phyloP scores from a whole-genome alignment of 352 stramenopile genomes.

The Globisporangium spinosum region DNA sequence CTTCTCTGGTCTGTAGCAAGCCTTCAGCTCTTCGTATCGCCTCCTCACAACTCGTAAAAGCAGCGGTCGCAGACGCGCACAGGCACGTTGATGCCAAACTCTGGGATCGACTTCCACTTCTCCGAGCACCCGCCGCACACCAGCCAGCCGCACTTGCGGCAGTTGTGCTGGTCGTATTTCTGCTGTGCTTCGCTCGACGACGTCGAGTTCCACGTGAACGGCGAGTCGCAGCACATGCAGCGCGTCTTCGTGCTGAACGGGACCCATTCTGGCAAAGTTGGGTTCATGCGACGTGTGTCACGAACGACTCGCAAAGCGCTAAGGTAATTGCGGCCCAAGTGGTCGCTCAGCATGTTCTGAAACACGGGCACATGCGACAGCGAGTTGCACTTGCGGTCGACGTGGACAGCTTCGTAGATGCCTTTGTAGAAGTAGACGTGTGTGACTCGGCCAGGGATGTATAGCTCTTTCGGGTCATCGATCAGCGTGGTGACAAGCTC shows the following conservation, averaged over 20 bases:
- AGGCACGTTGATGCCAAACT: slow-evolving; percentile 83
- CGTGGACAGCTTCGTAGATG: slow-evolving; percentile 78
- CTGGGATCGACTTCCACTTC: slow-evolving; percentile 80
- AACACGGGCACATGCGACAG: slow-evolving; percentile 77
- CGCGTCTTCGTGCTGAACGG: slow-evolving; percentile 79
- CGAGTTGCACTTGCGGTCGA: slow-evolving; percentile 68
- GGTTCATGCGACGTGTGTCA: slow-evolving; percentile 55
- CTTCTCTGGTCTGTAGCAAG: not conserved
- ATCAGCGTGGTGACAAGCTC: slow-evolving; percentile 50
- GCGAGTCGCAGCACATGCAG: slow-evolving; percentile 86
- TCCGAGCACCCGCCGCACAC: slow-evolving; percentile 85
- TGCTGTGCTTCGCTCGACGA: slow-evolving; percentile 87
- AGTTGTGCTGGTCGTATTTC: slow-evolving; percentile 90
- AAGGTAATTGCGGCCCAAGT: slow-evolving; percentile 79
- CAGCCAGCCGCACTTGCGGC: slow-evolving; percentile 71
- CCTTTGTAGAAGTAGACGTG: slow-evolving; percentile 81
- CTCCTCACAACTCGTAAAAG: slow-evolving; percentile 67
- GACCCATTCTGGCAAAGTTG: slow-evolving; percentile 61
- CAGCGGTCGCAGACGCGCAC: slow-evolving; percentile 85
- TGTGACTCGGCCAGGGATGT: slow-evolving; percentile 68
- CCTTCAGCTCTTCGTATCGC: not conserved
- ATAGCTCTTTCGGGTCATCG: slow-evolving; percentile 74
- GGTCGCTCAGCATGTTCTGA: slow-evolving; percentile 86
- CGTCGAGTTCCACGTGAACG: slow-evolving; percentile 89
- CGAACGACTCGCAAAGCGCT: slow-evolving; percentile 75